Evolutionary conservation across 371 early-diverging fungal species (phyloP), one percentile per base, ranked within the genome.

Genomic region (Phascolomyces articulosus): DNA sequence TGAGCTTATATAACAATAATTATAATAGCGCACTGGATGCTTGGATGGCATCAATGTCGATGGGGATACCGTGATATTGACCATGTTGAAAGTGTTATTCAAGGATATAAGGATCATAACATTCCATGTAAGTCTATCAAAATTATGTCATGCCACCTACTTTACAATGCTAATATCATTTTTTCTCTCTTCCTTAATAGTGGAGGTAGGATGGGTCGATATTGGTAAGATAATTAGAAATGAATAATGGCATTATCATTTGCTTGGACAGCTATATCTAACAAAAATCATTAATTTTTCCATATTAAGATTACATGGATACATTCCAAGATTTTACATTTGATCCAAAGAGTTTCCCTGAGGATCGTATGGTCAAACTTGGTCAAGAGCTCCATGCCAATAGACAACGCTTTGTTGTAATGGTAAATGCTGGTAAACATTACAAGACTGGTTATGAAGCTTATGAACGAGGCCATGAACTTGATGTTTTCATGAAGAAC

Each of bases 11-110:
- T n/a, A 6, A 31, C 10, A 10, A 31, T 10, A 26, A 6, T 61
- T 40, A 26, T 44, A 21, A 6, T 60, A 60, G 62, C 70, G 2
- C 66, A 55, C 10, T 70, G 86, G 85, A 62, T 78, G 38, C 68
- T 91, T 41, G 91, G 91, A 0, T 85, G 79, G 65, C 91, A 91
- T 60, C 92, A 91, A 58, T 90, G 86, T 61, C 85, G 91, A 56
- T 92, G 83, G 72, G 91, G 91, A 47, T 91, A 89, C 69, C 56
- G 73, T 2, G 82, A 77, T 65, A 73, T 90, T 61, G 75, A 75
- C 8, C 83, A 85, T 29, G 87, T 90, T 48, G 64, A 79, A 31
- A 41, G 72, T 4, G 85, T 89, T 15, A 78, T 84, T 28, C 62
- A 66, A 1, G 75, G 75, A 13, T 85, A 87, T 67, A 71, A 79